A percentile compares a stretch with the other conserved stretches of the same genome.
Conservation (phyloP, 495 filamentous ascomycete genomes). For the Extremus antarcticus region DNA sequence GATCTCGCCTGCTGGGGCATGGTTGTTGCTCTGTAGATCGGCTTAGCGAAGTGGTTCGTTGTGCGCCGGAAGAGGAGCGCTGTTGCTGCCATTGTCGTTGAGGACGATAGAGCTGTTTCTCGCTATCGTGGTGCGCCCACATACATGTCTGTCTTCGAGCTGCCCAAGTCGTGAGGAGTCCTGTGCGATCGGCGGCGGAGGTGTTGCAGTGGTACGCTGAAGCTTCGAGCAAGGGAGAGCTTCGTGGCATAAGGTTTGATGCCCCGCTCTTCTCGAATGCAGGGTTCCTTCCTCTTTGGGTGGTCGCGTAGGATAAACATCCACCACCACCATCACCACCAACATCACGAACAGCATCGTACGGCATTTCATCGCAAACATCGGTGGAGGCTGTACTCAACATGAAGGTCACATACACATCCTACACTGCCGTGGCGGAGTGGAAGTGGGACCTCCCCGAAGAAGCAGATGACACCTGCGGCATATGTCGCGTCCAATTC, state of each 20-base stretch:
- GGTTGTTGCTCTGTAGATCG: background rate
- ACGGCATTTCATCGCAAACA: background rate
- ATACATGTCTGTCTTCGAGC: background rate
- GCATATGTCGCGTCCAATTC: slow-evolving; percentile 96
- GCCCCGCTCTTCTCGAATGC: background rate
- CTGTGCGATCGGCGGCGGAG: background rate
- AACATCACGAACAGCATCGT: no score
- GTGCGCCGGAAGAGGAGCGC: background rate
- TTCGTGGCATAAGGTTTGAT: background rate
- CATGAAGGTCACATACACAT: slow-evolving; percentile 91
- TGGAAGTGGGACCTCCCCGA: slow-evolving; percentile 98
- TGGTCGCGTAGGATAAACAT: background rate
- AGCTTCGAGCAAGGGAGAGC: background rate
- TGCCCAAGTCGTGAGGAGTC: background rate
- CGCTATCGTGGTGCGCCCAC: background rate
- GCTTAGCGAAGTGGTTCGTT: background rate
- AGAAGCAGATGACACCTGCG: slow-evolving; percentile 75
- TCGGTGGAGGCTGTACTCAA: slow-evolving; percentile 1
- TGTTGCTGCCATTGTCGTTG: background rate
- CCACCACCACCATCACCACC: background rate
- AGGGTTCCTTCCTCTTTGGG: background rate
- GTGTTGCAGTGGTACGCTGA: background rate
- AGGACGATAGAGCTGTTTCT: background rate
- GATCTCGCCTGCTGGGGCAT: background rate
- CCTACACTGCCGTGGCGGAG: slow-evolving; percentile 86